These are phyloP conservation scores for thale cress (Arabidopsis thaliana) DNA, from an alignment of 345 rosid species.

Conservation along the genomic window DNA sequence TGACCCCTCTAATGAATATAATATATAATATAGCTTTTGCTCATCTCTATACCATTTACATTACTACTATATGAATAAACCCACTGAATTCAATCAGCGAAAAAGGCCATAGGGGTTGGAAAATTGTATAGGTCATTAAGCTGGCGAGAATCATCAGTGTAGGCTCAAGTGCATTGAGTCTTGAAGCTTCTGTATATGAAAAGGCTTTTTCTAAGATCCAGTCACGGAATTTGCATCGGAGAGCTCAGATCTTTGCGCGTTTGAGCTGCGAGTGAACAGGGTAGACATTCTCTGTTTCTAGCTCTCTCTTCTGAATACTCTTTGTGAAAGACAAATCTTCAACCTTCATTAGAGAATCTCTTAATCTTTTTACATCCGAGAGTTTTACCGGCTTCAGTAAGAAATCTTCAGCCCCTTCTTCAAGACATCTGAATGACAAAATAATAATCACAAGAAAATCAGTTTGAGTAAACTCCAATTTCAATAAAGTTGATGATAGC, in stretches of 20 bases:
- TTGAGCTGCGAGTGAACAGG: constrained; percentile 31
- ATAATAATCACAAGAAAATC: not conserved
- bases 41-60: constrained; percentile 32
- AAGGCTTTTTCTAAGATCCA: not conserved
- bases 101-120: constrained; percentile 8
- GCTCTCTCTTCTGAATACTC: constrained; percentile 60
- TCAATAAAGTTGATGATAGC: not conserved
- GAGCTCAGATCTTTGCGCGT: constrained; percentile 36
- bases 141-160: not conserved
- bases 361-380: constrained; percentile 68
- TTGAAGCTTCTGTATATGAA: constrained; percentile 14
- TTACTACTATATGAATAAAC: constrained; percentile 15
- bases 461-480: constrained; percentile 7
- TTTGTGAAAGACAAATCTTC: constrained; percentile 38
- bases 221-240: constrained; percentile 13
- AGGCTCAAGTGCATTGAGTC: constrained; percentile 4
- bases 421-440: constrained; percentile 61
- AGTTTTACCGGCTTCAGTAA: constrained; percentile 76
- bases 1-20: constrained; percentile 14
- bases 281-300: constrained; percentile 32
- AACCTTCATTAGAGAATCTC: constrained; percentile 57
- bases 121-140: constrained; percentile 32
- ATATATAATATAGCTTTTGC: constrained; percentile 1
- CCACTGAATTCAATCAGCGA: constrained; percentile 13
- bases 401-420: constrained; percentile 91